Percentiles rank a stretch among this genome's conserved stretches.
These are phyloP conservation scores for Tricholoma sp. DNA, from an alignment of 768 basidiomycete species.

Conservation along the genomic window DNA sequence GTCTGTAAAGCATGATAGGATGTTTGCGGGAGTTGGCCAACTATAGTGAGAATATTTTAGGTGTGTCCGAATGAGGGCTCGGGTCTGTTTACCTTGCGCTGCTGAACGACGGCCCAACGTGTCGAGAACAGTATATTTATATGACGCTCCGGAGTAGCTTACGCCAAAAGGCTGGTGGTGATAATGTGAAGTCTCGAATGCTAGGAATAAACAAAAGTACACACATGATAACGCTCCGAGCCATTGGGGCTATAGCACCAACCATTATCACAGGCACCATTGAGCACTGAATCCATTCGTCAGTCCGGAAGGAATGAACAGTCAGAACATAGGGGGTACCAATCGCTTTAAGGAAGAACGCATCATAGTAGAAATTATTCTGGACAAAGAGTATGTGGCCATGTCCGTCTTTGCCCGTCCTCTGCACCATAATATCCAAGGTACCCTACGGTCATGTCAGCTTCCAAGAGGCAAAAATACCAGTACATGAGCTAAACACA, in stretches of 20 bases:
- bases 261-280: constrained; percentile 86
- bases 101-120: constrained; percentile 84
- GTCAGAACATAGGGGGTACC: constrained; percentile 41
- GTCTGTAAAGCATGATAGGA: constrained; percentile 86
- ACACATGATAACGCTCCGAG: constrained; percentile 67
- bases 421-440: constrained; percentile 87
- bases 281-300: constrained; percentile 58
- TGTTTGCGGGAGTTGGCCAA: constrained; percentile 90
- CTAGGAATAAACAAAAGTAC: constrained; percentile 19
- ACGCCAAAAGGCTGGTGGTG: constrained; percentile 80
- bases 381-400: constrained; percentile 78
- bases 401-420: constrained; percentile 60
- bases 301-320: neutral
- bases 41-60: constrained; percentile 32
- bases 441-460: constrained; percentile 52
- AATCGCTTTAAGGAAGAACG: constrained; percentile 96
- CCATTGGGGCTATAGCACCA: constrained; percentile 63
- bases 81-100: constrained; percentile 61
- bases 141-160: constrained; percentile 90
- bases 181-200: constrained; percentile 1
- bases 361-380: constrained; percentile 98
- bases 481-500: constrained; percentile 23
- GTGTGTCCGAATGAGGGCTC: neutral
- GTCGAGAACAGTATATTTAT: constrained; percentile 95
- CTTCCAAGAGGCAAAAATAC: neutral